Evolutionary conservation across 257 asterid species (phyloP), one percentile per base, ranked within the genome.

Genomic region (Fraxinus cuspidata): DNA sequence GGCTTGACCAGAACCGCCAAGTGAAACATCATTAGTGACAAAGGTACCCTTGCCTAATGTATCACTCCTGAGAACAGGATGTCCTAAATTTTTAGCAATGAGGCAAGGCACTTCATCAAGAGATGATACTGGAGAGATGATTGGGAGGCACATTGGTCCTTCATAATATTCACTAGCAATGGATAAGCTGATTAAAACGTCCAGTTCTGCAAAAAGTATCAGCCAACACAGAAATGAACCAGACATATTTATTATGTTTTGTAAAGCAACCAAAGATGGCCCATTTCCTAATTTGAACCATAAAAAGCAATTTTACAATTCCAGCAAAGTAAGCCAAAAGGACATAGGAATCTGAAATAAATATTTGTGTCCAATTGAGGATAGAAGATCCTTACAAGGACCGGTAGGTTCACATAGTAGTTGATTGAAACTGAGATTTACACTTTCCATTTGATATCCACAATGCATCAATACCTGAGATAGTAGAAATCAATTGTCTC

Each of bases 161-260:
- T 93, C 99, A 74, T 88, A 92, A 76, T 90, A 87, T 77, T 89
- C 96, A 82, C 93, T 90, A 68, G 94, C 97, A 84, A 93, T 83
- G 47, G 99, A 85, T 71, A 95, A 85, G 95, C 97, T 95, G 87
- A 95, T 93, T 77, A 95, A 86, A 78, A 90, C 96, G 83, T 93
- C 99, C 87, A 95, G 85, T 92, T 93, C 99, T 95, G 96, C 92
- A 85, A 79, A 77, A 85, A 44, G 53, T 31, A 80, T 72, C 73
- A 44, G 74, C 16, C 3, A 29, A 60, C 34, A 34, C 1, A 58
- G 60, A 40, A 63, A 63, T 63, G 32, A 63, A 31, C 69, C 19
- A 25, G 8, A 63, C 32, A 27, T 63, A 0, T 63, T 63, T 8
- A 6, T 6, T 8, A 63, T 23, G 31, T 10, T 63, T 25, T 63